Evolutionary conservation across 2,329 filamentous ascomycete species (phyloP), one percentile per base, ranked within the genome.

Genomic region (Colletotrichum sp.): DNA sequence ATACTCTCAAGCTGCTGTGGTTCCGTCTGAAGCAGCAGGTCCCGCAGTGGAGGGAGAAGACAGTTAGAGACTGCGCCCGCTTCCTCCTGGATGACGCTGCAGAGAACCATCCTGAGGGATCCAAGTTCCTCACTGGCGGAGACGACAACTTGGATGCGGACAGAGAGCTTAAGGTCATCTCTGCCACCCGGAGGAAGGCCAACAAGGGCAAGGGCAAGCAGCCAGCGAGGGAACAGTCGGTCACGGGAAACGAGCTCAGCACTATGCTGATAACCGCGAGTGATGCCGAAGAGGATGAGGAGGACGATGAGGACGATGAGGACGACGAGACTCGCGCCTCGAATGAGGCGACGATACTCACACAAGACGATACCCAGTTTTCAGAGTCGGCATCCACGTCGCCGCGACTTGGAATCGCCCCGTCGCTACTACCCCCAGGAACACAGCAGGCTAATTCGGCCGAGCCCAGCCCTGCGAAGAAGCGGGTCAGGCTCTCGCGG

Each of bases 1-100:
- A 79, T 13, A 85, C 83, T 1, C 85, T 85, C 39, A 81, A 83
- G 72, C 80, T 88, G 6, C 78, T 86, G 6, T 88, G 86, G 86
- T 81, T 81, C 65, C 84, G 86, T 6, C 77, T 87, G 62, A 84
- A 82, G 74, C 81, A 83, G 60, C 80, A 75, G 1, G 81, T 86
- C 2, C 84, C 84, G 0, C 79, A 77, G 7, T 81, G 80, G 74
- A 79, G 84, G 22, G 66, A 76, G 8, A 83, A 81, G 78, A 80
- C 80, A 1, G 82, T 84, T 6, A 81, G 81, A 39, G 83, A 87
- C 22, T 82, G 82, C 69, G 83, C 85, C 5, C 82, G 82, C 36
- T 81, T 82, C 68, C 78, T 88, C 3, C 59, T 86, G 2, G 81
- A 84, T 3, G 80, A 80, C 7, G 81, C 82, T 62, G 79, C 81